Percentiles rank a stretch among this genome's conserved stretches.
These are phyloP conservation scores for Rhodocollybia butyracea DNA, from an alignment of 768 basidiomycete species.

Conservation along the genomic window DNA sequence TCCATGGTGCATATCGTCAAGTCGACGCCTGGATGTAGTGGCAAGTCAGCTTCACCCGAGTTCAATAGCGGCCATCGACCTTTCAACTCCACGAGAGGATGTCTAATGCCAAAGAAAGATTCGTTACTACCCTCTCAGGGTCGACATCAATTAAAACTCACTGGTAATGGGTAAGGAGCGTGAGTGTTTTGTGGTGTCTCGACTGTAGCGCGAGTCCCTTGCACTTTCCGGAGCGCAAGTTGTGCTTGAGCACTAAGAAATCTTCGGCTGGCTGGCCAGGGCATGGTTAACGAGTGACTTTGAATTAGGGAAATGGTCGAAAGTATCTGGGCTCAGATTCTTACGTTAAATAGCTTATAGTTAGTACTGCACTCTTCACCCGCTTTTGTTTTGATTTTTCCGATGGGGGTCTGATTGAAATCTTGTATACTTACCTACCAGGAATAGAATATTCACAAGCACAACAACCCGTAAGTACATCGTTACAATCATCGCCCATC, in stretches of 20 bases:
- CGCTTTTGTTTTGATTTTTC: no score
- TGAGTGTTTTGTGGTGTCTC: neutral
- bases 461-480: no score
- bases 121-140: neutral
- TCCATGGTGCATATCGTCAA: slow-evolving; percentile 4
- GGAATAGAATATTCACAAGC: no score
- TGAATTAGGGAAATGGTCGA: neutral
- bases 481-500: no score
- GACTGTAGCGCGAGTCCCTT: neutral
- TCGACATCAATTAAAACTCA: neutral
- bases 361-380: no score
- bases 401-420: no score
- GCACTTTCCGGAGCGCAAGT: neutral
- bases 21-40: neutral
- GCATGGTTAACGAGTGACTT: no score
- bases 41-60: no score
- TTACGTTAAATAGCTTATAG: no score
- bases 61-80: neutral
- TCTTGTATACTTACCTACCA: no score
- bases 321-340: no score
- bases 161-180: slow-evolving; percentile 1
- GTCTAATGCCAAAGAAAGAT: neutral
- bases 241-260: neutral
- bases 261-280: neutral
- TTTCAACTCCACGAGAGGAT: slow-evolving; percentile 5